Base-by-base conservation (phyloP, 768 basidiomycete species). In the Kwoniella heveanensis region DNA sequence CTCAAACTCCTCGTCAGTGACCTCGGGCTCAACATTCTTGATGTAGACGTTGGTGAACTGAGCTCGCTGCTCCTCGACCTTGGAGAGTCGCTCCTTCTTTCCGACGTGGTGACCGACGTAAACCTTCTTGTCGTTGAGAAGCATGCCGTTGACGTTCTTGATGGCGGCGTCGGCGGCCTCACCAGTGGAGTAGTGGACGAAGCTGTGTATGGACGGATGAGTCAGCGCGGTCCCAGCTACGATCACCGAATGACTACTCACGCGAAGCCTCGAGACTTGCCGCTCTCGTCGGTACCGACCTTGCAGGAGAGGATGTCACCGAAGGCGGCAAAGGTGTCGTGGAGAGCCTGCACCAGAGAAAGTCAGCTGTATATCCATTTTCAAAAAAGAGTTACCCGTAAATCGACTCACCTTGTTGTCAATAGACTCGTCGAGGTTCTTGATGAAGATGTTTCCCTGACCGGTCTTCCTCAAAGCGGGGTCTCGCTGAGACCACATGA, bases 401-500 rank as follows among this genome's bases (percentile, higher is more conserved):
- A 37, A 1, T 19, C 6, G 39, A 67, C 80, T 61, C 52, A 88
- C 90, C 87, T 97, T 97, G 86, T 99, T 97, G 83, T 99, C 96
- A 72, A 97, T 97, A 61, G 85, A 85, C 82, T 95, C 92, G 76
- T 96, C 94, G 71, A 99, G 83, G 83, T 99, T 99, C 85, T 99
- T 99, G 83, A 99, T 98, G 84, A 99, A 99, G 79, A 99, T 92
- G 82, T 99, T 99, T 81, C 96, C 96, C 83, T 97, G 93, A 69
- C 93, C 93, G 68, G 93, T 97, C 88, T 98, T 98, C 82, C 96
- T 91, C 79, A 99, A 88, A 72, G 93, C 92, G 64, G 96, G 96
- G 84, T 98, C 96, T 81, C 96, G 91, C 86, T 98, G 96, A 77
- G 94, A 97, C 95, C 96, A 98, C 96, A 99, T 99, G 86, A 99